Base-by-base conservation (phyloP, 768 basidiomycete genomes). In the Lyophyllum shimeji region DNA sequence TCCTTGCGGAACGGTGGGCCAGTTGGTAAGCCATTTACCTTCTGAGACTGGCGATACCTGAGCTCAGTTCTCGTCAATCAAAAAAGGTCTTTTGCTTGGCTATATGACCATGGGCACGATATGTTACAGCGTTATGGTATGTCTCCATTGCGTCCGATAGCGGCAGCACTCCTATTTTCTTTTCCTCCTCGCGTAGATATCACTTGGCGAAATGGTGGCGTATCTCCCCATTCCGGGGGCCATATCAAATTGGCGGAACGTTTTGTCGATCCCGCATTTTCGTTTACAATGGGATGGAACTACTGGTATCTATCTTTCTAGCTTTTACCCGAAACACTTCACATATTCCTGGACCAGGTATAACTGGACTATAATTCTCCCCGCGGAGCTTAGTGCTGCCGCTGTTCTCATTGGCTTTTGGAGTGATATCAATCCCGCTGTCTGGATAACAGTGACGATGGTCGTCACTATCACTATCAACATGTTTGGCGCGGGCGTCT, bases 211-310 rank as follows among this genome's bases (percentile, higher is more conserved):
- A 72, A 88, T 89, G 90, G 65, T 93, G 45, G 83, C 90, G 0
- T 93, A 78, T 68, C 78, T 93, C 5, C 91, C 91, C 0, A 78
- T 93, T 48, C 79, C 24, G 91, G 91, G 55, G 91, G 82, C 2
- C 90, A 92, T 62, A 91, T 93, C 69, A 89, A 78, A 57, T 72
- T 93, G 17, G 86, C 91, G 0, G 90, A 87, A 67, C 87, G 91
- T 29, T 94, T 93, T 63, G 86, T 93, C 7, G 82, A 90, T 57
- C 86, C 83, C 15, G 86, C 89, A 1, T 74, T 90, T 57, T 87
- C 89, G 1, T 80, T 81, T 57, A 72, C 78, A 0, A 76, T 81
- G 79, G 79, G 79, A 33, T 81, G 77, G 78, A 80, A 79, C 57
- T 80, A 79, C 60, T 77, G 76, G 79, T 73, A 31, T 48, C 23